phyloP scores from a whole-genome alignment of 345 rosid species.

The Cardiospermum halicacabum region DNA sequence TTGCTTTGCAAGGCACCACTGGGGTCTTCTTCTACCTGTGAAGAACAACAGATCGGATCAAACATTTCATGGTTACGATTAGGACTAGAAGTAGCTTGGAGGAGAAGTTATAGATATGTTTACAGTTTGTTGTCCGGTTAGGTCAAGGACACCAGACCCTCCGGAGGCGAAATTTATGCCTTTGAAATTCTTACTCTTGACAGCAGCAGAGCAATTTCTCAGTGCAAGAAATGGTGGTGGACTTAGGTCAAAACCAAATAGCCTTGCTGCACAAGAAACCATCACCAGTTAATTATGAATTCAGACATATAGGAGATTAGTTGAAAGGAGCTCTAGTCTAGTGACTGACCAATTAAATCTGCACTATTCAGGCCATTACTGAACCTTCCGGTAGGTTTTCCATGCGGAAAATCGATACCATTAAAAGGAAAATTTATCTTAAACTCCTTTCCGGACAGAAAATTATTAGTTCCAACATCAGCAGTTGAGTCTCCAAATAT shows the following conservation, averaged over 20 bases:
- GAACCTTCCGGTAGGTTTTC: conserved; percentile 53
- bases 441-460: conserved; percentile 27
- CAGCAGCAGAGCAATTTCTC: conserved; percentile 17
- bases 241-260: conserved; percentile 41
- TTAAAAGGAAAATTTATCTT: conserved; percentile 38
- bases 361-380: conserved; percentile 60
- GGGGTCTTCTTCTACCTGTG: conserved; percentile 1
- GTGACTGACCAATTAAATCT: conserved; percentile 46
- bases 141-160: conserved; percentile 41
- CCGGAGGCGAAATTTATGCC: conserved; percentile 57
- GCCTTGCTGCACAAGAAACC: conserved; percentile 29
- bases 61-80: too few relatives aligned
- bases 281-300: background rate
- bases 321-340: too few relatives aligned
- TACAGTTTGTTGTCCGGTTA: conserved; percentile 26
- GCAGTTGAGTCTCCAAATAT: conserved; percentile 53
- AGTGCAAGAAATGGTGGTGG: conserved; percentile 38
- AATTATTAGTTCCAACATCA: conserved; percentile 53
- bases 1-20: background rate
- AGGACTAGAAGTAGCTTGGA: background rate
- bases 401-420: conserved; percentile 48
- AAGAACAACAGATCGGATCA: background rate
- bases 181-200: conserved; percentile 25
- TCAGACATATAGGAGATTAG: too few relatives aligned
- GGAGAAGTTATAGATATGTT: background rate